Evolutionary conservation across 306 rosid genomes (phyloP).

Genomic region (Senna tora): DNA sequence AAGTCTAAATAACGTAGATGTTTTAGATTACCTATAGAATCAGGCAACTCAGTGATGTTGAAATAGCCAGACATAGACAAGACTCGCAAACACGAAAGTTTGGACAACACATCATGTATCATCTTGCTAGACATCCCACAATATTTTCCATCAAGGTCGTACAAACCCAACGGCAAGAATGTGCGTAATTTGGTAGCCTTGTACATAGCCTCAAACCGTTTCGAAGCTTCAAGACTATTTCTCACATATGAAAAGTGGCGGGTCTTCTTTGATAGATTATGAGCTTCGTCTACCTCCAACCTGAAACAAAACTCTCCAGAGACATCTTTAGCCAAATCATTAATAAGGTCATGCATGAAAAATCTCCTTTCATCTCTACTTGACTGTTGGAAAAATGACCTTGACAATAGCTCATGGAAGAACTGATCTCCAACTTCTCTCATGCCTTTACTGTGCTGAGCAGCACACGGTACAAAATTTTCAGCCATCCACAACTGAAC

Average conservation of each 20-base stretch:
- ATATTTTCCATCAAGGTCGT: too few species aligned
- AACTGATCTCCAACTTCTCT: slow-evolving; percentile 36
- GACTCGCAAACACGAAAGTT: not conserved
- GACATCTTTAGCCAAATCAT: slow-evolving; percentile 38
- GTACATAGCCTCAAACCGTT: not conserved
- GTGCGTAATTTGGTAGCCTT: slow-evolving; percentile 4
- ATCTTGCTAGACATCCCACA: not conserved
- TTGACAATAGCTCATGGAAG: slow-evolving; percentile 9
- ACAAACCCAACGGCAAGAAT: not conserved
- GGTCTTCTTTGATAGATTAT: not conserved
- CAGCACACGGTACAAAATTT: slow-evolving; percentile 8
- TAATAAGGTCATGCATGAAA: slow-evolving; percentile 46
- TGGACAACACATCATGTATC: not conserved
- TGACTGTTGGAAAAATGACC: slow-evolving; percentile 40
- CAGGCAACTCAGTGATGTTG: not conserved
- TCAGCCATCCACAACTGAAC: slow-evolving; percentile 48
- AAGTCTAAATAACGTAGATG: slow-evolving; percentile 36
- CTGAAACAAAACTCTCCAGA: not conserved
- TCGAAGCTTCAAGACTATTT: not conserved
- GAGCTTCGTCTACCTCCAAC: not conserved
- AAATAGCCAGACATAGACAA: not conserved
- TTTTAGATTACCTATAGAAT: slow-evolving; percentile 9
- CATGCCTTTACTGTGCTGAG: not conserved
- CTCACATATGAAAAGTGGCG: slow-evolving; percentile 27
- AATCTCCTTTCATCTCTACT: not conserved